Conservation (phyloP, 2,329 filamentous ascomycete genomes). For the Cercospora sp. region DNA sequence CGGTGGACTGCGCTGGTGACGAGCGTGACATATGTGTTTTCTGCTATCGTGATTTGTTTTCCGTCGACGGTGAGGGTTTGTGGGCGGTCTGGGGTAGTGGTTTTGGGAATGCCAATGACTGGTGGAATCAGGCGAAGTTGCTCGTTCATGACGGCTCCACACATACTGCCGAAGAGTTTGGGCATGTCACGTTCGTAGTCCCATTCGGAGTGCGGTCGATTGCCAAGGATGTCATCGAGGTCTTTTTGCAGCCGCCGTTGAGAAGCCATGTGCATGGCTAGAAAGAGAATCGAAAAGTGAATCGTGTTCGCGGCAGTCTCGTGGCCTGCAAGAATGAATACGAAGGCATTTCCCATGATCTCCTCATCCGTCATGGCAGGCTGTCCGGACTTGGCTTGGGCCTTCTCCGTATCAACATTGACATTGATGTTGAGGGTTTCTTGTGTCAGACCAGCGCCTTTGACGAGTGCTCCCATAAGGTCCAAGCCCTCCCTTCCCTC, state of each 20-base stretch:
- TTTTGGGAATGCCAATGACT: conserved; percentile 72
- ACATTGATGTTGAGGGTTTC: conserved; percentile 47
- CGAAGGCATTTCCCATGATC: conserved; percentile 69
- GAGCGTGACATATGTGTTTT: conserved; percentile 58
- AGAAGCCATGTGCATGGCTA: conserved; percentile 64
- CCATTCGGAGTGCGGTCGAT: conserved; percentile 63
- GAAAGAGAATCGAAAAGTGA: conserved; percentile 68
- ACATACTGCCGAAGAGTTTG: conserved; percentile 66
- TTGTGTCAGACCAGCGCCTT: conserved; percentile 44
- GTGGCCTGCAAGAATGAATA: conserved; percentile 70
- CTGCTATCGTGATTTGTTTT: conserved; percentile 59
- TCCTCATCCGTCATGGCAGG: conserved; percentile 60
- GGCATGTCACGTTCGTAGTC: conserved; percentile 69
- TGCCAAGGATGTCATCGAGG: conserved; percentile 64
- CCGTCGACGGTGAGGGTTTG: conserved; percentile 64
- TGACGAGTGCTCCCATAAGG: conserved; percentile 57
- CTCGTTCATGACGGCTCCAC: conserved; percentile 77
- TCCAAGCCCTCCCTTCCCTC: conserved; percentile 51
- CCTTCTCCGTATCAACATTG: conserved; percentile 46
- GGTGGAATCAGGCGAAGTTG: conserved; percentile 72
- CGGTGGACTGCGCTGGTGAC: conserved; percentile 60
- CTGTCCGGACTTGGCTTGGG: conserved; percentile 44
- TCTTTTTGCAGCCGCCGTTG: conserved; percentile 70
- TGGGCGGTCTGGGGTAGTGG: conserved; percentile 44
- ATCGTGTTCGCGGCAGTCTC: conserved; percentile 77